Base-by-base conservation (phyloP, 2,329 filamentous ascomycete genomes). In the Neonectria magnoliae region DNA sequence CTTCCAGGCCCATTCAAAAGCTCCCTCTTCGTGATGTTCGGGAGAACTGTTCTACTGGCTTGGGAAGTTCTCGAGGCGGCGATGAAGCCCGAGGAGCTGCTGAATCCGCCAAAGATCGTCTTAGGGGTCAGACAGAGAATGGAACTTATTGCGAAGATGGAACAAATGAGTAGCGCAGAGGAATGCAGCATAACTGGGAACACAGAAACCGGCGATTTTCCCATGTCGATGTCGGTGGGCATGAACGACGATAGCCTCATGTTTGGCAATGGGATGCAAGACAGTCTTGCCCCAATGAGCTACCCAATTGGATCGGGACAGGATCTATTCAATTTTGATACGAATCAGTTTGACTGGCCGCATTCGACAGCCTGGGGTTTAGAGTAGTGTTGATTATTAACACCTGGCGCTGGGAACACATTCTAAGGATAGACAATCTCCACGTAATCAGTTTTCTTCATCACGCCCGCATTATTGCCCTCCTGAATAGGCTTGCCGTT, bases 1-100 rank as follows among this genome's bases (percentile, higher is more conserved):
- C 18, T 45, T 48, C 45, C 36, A 29, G 42, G 29, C 13, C 38
- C 20, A 8, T 3, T 13, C 8, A 13, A 44, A 13, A 51, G 14
- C 10, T 41, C 60, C 4, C 20, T 63, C 4, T 58, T 41, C 31
- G 59, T 25, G 33, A 38, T 52, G 16, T 59, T 63, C 5, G 48
- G 13, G 20, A 41, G 13, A 5, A 47, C 58, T 4, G 20, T 63
- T 9, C 22, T 63, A 4, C 38, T 55, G 33, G 60, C 55, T 2
- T 63, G 60, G 60, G 55, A 59, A n/a, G 41, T 33, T 25, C 45
- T 38, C n/a, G 54, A 25, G 20, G 47, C 10, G 22, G 60, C 48
- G 5, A 6, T 45, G 31, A 48, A 41, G n/a, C 5, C 25, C 16
- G 45, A 36, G n/a, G 41, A 57, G 18, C 47, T 31, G 3, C 31